A percentile compares a stretch with the other conserved stretches of the same genome.
Conservation (phyloP, 805 yeast species). For the Candida rishiriensis region DNA sequence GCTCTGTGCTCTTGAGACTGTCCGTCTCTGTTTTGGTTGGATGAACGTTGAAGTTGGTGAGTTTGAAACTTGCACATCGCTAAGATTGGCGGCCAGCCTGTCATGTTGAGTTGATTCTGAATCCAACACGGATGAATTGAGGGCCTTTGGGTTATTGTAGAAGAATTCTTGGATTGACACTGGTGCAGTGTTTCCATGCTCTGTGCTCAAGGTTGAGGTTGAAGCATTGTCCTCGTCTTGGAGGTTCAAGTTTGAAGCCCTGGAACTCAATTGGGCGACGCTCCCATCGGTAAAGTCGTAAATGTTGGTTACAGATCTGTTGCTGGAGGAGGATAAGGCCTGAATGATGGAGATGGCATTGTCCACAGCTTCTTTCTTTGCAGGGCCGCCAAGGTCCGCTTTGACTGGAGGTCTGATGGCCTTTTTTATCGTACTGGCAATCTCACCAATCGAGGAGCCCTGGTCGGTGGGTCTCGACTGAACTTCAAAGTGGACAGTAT, state of each 20-base stretch:
- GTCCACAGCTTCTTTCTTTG: too few relatives aligned
- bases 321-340: background rate
- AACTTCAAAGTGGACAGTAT: slow-evolving; percentile 65
- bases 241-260: too few relatives aligned
- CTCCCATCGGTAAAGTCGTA: slow-evolving; percentile 13
- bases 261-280: slow-evolving; percentile 4
- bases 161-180: slow-evolving; percentile 52
- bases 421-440: slow-evolving; percentile 21
- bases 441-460: slow-evolving; percentile 17
- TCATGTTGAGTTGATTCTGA: slow-evolving; percentile 6
- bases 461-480: slow-evolving; percentile 14
- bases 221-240: slow-evolving; percentile 1
- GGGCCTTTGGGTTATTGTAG: slow-evolving; percentile 29
- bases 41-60: slow-evolving; percentile 18
- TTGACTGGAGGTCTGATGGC: background rate
- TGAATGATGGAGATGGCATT: too few relatives aligned
- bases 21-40: slow-evolving; percentile 21
- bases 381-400: too few relatives aligned
- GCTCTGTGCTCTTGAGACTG: slow-evolving; percentile 3
- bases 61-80: slow-evolving; percentile 6
- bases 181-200: slow-evolving; percentile 14
- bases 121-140: slow-evolving; percentile 11
- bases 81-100: slow-evolving; percentile 4
- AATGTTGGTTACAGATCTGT: background rate
- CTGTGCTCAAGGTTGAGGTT: slow-evolving; percentile 8